These are phyloP conservation scores for Apiospora arundinis DNA, from an alignment of 2,329 filamentous ascomycete species.

Conservation along the genomic window DNA sequence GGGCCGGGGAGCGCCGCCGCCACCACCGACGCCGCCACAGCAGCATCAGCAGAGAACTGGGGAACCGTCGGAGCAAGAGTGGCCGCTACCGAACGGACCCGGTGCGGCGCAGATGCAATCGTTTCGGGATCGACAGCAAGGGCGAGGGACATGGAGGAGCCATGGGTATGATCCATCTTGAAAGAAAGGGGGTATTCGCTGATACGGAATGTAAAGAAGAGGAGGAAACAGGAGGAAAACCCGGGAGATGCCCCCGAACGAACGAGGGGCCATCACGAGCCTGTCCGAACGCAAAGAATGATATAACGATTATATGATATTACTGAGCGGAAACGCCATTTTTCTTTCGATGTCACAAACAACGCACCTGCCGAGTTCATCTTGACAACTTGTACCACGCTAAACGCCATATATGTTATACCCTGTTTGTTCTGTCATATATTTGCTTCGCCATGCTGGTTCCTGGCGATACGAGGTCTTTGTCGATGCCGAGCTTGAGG, in stretches of 20 bases:
- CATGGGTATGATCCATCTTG: neutral
- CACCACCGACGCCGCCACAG: neutral
- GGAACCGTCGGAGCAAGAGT: neutral
- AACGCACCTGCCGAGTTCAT: neutral
- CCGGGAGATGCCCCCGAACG: neutral
- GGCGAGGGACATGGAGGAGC: neutral
- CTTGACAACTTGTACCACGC: neutral
- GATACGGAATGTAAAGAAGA: too few species aligned
- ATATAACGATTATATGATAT: neutral
- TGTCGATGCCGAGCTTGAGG: neutral
- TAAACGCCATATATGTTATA: neutral
- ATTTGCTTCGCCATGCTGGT: neutral
- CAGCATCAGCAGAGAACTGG: neutral
- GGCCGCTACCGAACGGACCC: neutral
- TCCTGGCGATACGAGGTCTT: neutral
- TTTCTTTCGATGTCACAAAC: neutral
- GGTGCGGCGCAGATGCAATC: neutral
- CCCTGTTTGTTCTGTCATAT: neutral
- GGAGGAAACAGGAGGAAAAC: neutral
- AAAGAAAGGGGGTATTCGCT: neutral
- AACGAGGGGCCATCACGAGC: neutral
- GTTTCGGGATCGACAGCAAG: neutral
- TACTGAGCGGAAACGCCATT: neutral
- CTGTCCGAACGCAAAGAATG: neutral
- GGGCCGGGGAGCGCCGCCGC: neutral